A percentile compares a stretch with the other conserved stretches of the same genome.
These are phyloP conservation scores for Chalciporus piperatoides DNA, from an alignment of 1,284 basidiomycete species.

Conservation along the genomic window DNA sequence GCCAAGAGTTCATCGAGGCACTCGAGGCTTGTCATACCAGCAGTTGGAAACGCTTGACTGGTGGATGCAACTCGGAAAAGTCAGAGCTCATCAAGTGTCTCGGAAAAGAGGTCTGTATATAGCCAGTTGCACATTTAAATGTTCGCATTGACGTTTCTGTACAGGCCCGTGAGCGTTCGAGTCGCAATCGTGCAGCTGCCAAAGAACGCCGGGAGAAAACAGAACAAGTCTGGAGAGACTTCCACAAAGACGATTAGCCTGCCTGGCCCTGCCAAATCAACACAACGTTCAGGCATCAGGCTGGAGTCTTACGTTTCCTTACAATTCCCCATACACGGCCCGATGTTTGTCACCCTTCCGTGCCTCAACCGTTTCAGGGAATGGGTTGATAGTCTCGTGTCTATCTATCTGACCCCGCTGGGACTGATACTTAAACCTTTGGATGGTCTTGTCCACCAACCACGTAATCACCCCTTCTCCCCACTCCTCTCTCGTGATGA, in stretches of 20 bases:
- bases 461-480: background rate
- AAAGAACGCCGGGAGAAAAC: slow-evolving; percentile 56
- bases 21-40: slow-evolving; percentile 63
- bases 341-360: background rate
- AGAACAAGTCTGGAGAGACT: slow-evolving; percentile 59
- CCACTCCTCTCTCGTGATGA: background rate
- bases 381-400: slow-evolving; percentile 7
- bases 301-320: background rate
- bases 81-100: slow-evolving; percentile 71
- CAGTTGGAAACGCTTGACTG: slow-evolving; percentile 60
- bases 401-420: background rate
- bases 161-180: slow-evolving; percentile 67
- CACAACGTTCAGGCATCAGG: background rate
- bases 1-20: slow-evolving; percentile 71
- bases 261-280: background rate
- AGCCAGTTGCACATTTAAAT: background rate
- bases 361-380: background rate
- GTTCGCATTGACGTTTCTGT: slow-evolving; percentile 1
- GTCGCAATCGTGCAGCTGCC: slow-evolving; percentile 64
- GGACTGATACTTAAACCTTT: slow-evolving; percentile 3
- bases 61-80: slow-evolving; percentile 73
- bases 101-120: slow-evolving; percentile 62
- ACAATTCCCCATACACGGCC: background rate
- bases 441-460: background rate
- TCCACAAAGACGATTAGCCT: slow-evolving; percentile 45